Evolutionary conservation across 2,329 filamentous ascomycete genomes (phyloP).

Genomic region (Fusarium nematophilum): DNA sequence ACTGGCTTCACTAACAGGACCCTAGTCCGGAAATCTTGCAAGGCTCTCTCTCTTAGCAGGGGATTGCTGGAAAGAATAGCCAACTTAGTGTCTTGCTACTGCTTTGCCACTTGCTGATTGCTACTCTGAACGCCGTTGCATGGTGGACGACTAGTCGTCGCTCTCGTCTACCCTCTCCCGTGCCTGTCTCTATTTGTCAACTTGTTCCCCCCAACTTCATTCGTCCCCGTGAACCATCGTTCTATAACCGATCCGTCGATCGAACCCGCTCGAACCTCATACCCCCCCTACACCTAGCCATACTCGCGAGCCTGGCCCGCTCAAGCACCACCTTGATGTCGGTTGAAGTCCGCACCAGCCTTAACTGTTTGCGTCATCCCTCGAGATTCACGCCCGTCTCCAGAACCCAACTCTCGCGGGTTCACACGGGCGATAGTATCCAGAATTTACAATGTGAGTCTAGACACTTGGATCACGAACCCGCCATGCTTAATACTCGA

Average conservation of each 20-base stretch:
- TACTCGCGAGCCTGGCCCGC: slow-evolving; percentile 44
- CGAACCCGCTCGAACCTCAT: slow-evolving; percentile 16
- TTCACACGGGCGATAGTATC: slow-evolving; percentile 68
- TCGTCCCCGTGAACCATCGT: slow-evolving; percentile 14
- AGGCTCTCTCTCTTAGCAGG: slow-evolving; percentile 30
- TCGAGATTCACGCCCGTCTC: slow-evolving; percentile 68
- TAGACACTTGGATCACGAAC: slow-evolving; percentile 18
- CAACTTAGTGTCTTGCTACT: slow-evolving; percentile 41
- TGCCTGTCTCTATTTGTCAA: slow-evolving; percentile 12
- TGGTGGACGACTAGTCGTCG: slow-evolving; percentile 18
- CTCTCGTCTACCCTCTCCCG: slow-evolving; percentile 9
- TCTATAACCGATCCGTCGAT: slow-evolving; percentile 15
- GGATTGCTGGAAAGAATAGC: slow-evolving; percentile 42
- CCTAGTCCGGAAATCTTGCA: slow-evolving; percentile 41
- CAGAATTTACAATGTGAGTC: slow-evolving; percentile 62
- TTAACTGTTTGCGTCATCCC: slow-evolving; percentile 67
- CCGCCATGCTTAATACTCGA: slow-evolving; percentile 38
- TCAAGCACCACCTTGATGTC: slow-evolving; percentile 66
- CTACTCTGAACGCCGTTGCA: slow-evolving; percentile 21
- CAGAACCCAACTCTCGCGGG: slow-evolving; percentile 64
- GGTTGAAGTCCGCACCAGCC: slow-evolving; percentile 67
- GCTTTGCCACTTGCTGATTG: slow-evolving; percentile 36
- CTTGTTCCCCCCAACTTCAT: slow-evolving; percentile 1
- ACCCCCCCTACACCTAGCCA: slow-evolving; percentile 23
- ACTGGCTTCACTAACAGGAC: slow-evolving; percentile 37